Conservation (phyloP, 352 stramenopile species). For the Chrysophaeum taylorii region DNA sequence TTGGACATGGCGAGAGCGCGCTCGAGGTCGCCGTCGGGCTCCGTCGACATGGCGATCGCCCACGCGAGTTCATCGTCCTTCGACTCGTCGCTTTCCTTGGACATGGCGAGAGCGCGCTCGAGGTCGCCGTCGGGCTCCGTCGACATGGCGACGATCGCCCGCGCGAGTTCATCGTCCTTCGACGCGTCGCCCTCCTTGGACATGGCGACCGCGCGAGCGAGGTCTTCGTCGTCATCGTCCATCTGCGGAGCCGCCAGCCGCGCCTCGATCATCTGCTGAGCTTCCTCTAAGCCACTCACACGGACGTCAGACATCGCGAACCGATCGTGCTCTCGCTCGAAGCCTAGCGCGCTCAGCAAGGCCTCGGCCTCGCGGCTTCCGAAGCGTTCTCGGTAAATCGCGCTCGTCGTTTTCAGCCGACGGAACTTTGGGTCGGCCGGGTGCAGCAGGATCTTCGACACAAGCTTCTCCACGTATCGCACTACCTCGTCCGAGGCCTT, state of each 20-base stretch:
- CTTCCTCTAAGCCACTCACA: background rate
- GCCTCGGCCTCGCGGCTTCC: background rate
- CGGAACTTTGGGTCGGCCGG: background rate
- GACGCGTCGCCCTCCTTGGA: background rate
- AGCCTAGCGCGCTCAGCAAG: background rate
- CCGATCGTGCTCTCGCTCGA: background rate
- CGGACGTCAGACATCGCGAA: background rate
- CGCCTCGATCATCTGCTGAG: background rate
- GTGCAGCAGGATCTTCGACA: background rate
- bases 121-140: background rate
- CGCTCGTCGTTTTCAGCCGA: background rate
- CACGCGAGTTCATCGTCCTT: background rate
- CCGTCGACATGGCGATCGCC: too few relatives aligned
- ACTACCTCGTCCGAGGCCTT: too few relatives aligned
- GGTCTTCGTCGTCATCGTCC: constrained; percentile 3
- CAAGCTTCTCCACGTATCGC: background rate
- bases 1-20: background rate
- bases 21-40: background rate
- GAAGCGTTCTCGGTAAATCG: background rate
- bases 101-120: background rate
- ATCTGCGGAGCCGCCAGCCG: background rate
- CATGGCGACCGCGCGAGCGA: background rate
- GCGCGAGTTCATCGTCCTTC: background rate
- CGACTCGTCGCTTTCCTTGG: background rate
- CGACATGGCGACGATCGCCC: background rate